Evolutionary conservation across 805 yeast genomes (phyloP), one percentile per base, ranked within the genome.

Genomic region (Ogataea haglerorum): DNA sequence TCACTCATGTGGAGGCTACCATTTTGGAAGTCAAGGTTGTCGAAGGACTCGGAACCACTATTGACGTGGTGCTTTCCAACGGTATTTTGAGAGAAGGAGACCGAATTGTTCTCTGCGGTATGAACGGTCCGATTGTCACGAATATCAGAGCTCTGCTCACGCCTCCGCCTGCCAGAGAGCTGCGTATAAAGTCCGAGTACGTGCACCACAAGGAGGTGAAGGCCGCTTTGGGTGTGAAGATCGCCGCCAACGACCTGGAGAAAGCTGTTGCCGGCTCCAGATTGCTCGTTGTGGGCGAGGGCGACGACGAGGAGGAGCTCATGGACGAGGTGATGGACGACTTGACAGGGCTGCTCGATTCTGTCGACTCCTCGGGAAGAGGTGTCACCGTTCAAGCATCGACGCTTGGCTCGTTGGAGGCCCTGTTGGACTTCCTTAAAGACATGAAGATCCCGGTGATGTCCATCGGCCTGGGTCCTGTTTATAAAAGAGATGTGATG

Each of bases 261-360:
- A 91, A 93, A 69, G 99, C 99, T 10, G 96, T 93, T 61, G 97
- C 99, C 34, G 99, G 99, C 70, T 93, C 99, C 17, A 78, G 99
- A 63, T 73, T 93, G 64, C 69, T 93, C 48, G 91, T 91, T 55
- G 97, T 90, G 51, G 96, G 96, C 31, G 95, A 90, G 50, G 96
- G 87, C 45, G 99, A 93, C 53, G 98, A 93, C 54, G 99, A 93
- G 70, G 99, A 93, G 47, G 98, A 91, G 44, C 60, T 93, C 56
- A 84, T 85, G 95, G 98, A 93, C 63, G 97, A 91, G 43, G 97
- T 93, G 43, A 95, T 93, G 99, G 97, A 91, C 58, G 99, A 93
- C 65, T 74, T 93, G 63, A 88, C 97, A 30, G 96, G 96, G 31
- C 72, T 93, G 54, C 75, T 93, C 55, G 97, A 90, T 64, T 85